Evolutionary conservation across 2,329 filamentous ascomycete species (phyloP).

Genomic region (Fusarium xylarioides): DNA sequence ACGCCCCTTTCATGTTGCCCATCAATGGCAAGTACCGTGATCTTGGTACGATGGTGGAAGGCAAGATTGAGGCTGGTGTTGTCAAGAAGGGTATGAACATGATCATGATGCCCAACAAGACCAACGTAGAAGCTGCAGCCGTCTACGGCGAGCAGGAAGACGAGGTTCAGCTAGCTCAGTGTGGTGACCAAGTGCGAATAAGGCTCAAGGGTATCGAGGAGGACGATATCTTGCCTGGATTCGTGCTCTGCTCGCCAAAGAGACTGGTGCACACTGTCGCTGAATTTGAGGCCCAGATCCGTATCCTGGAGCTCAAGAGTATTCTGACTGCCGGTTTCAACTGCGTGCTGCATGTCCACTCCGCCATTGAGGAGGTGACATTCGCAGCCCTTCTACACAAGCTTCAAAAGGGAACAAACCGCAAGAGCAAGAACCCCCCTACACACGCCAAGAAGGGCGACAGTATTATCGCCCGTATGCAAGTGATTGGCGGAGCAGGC

Average conservation of each 20-base stretch:
- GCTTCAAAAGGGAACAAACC: constrained; percentile 90
- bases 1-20: constrained; percentile 99
- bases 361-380: constrained; percentile 96
- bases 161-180: constrained; percentile 81
- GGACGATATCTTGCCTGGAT: constrained; percentile 94
- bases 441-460: constrained; percentile 85
- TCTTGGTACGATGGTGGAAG: constrained; percentile 96
- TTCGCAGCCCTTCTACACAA: constrained; percentile 90
- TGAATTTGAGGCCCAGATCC: constrained; percentile 95
- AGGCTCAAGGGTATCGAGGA: constrained; percentile 95
- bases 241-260: constrained; percentile 95
- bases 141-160: constrained; percentile 97
- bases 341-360: constrained; percentile 96
- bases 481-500: constrained; percentile 85
- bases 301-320: constrained; percentile 91
- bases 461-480: constrained; percentile 90
- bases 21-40: constrained; percentile 96
- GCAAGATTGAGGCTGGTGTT: constrained; percentile 94
- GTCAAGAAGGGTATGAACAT: constrained; percentile 88
- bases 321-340: constrained; percentile 97
- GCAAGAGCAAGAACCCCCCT: constrained; percentile 92
- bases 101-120: constrained; percentile 95
- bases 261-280: constrained; percentile 90
- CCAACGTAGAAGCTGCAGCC: constrained; percentile 81
- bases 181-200: constrained; percentile 93